Conservation (phyloP, 768 basidiomycete species). For the Favolaschia claudopus region DNA sequence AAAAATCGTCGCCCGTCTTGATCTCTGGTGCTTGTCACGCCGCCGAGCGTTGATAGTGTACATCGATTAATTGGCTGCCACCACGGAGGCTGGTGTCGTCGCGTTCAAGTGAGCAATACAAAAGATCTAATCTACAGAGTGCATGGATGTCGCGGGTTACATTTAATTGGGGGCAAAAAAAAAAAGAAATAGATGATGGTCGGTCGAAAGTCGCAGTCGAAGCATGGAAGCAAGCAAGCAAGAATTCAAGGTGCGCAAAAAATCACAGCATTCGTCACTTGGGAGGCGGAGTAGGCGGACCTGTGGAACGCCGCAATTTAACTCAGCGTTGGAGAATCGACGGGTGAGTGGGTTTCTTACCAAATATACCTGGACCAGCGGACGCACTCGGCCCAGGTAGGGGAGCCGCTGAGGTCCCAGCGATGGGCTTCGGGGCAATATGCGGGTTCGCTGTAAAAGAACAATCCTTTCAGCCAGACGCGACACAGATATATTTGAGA, state of each 20-base stretch:
- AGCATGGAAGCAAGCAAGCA: background rate
- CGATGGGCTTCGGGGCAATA: slow-evolving; percentile 55
- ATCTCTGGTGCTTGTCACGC: no score
- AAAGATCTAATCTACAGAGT: slow-evolving; percentile 14
- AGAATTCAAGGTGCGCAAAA: background rate
- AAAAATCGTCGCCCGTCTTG: no score
- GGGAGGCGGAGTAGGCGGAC: slow-evolving; percentile 55
- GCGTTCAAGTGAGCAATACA: background rate
- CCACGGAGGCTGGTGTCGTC: background rate
- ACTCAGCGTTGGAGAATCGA: background rate
- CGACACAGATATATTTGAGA: background rate
- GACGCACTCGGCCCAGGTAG: slow-evolving; percentile 51
- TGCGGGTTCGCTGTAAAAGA: slow-evolving; percentile 65
- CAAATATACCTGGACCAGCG: slow-evolving; percentile 70
- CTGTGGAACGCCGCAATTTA: slow-evolving; percentile 33
- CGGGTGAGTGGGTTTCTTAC: slow-evolving; percentile 42
- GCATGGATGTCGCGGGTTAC: slow-evolving; percentile 7
- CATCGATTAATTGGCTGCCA: slow-evolving; percentile 1
- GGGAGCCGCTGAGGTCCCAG: slow-evolving; percentile 41
- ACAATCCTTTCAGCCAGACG: no score
- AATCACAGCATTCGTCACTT: slow-evolving; percentile 37
- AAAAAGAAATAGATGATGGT: background rate
- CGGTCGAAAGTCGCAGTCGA: background rate
- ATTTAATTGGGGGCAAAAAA: background rate
- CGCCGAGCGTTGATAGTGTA: slow-evolving; percentile 17